A percentile compares a stretch with the other conserved stretches of the same genome.
Conservation (phyloP, 208 protist genomes). For the Acanthamoeba comandoni region DNA sequence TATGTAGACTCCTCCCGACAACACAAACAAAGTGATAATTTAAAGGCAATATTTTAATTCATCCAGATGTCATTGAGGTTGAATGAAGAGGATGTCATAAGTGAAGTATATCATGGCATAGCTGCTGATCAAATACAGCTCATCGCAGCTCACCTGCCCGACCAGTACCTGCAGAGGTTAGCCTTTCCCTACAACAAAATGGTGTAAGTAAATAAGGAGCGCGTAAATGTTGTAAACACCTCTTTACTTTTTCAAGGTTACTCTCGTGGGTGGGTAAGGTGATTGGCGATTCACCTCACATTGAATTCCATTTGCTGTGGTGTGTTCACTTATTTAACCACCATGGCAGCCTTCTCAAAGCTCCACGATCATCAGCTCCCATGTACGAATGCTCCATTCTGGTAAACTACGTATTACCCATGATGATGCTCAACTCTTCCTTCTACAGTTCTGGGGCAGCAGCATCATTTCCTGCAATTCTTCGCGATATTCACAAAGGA, state of each 20-base stretch:
- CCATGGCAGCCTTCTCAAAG: slow-evolving; percentile 80
- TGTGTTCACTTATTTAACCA: slow-evolving; percentile 69
- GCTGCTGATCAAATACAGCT: slow-evolving; percentile 48
- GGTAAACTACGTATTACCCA: background rate
- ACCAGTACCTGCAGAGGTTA: slow-evolving; percentile 51
- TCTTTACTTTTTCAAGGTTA: background rate
- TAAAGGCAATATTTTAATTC: background rate
- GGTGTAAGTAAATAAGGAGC: background rate
- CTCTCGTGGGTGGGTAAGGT: background rate
- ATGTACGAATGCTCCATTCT: background rate
- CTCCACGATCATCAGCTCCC: background rate
- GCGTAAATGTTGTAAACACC: background rate
- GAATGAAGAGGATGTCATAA: slow-evolving; percentile 61
- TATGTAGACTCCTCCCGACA: slow-evolving; percentile 28
- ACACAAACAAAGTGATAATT: too few relatives aligned
- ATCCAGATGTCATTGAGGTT: slow-evolving; percentile 72
- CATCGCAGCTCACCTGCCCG: slow-evolving; percentile 14
- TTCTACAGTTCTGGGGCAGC: background rate
- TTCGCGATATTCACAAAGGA: slow-evolving; percentile 33
- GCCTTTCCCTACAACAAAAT: slow-evolving; percentile 8
- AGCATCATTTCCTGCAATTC: slow-evolving; percentile 10
- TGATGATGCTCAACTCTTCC: background rate
- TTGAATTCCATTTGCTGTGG: slow-evolving; percentile 84
- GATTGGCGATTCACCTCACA: slow-evolving; percentile 78
- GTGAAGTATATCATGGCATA: slow-evolving; percentile 53